phyloP scores from a whole-genome alignment of 2,329 filamentous ascomycete genomes.

The Alternaria burnsii region DNA sequence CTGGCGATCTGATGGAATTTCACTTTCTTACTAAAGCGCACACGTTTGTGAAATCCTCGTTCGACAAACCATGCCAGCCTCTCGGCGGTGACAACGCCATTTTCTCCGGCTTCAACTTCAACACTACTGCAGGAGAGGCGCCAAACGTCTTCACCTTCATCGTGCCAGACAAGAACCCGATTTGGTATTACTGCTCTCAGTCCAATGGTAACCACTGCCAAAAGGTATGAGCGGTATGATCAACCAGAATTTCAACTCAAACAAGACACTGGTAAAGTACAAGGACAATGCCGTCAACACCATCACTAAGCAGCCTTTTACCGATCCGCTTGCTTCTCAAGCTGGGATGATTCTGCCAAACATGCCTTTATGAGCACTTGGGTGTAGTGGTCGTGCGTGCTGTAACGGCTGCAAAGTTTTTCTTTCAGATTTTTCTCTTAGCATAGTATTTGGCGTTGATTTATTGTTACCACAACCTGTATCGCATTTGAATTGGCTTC shows the following conservation, averaged over 20 bases:
- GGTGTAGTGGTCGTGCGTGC: neutral
- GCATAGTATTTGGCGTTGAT: neutral
- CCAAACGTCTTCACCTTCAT: constrained; percentile 69
- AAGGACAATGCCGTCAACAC: constrained; percentile 37
- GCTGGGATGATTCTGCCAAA: constrained; percentile 38
- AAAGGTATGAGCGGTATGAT: constrained; percentile 76
- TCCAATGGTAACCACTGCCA: constrained; percentile 71
- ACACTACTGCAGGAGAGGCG: constrained; percentile 46
- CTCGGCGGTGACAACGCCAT: constrained; percentile 62
- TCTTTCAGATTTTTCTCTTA: neutral
- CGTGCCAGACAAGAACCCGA: constrained; percentile 72
- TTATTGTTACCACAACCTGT: neutral
- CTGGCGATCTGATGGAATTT: constrained; percentile 55
- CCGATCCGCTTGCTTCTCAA: constrained; percentile 22
- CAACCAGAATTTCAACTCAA: constrained; percentile 58
- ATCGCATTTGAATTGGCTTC: neutral
- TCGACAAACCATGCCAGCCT: constrained; percentile 73
- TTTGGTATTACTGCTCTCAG: constrained; percentile 82
- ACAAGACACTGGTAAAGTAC: constrained; percentile 40
- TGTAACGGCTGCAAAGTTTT: neutral
- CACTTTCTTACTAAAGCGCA: constrained; percentile 69
- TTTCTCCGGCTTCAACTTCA: constrained; percentile 70
- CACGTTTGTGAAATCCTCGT: constrained; percentile 78
- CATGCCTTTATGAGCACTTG: constrained; percentile 29
- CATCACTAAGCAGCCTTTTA: constrained; percentile 32